Evolutionary conservation across 106 monocot genomes (phyloP).

Genomic region (Dendrobium nobile): DNA sequence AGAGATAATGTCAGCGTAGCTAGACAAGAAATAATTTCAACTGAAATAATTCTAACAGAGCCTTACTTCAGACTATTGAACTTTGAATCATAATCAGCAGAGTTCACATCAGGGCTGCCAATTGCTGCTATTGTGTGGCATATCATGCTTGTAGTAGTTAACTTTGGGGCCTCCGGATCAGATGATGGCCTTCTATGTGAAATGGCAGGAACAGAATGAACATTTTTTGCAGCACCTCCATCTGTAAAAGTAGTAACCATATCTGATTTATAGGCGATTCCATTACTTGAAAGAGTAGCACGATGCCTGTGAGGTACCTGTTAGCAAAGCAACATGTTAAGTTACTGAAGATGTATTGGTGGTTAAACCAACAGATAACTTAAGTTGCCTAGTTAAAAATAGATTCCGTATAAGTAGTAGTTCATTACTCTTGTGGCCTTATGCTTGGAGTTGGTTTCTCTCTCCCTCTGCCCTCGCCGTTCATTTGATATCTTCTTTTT

Average conservation of each 20-base stretch:
- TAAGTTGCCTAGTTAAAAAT: not conserved
- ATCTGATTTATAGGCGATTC: slow-evolving; percentile 21
- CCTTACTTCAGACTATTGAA: slow-evolving; percentile 43
- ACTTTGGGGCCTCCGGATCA: slow-evolving; percentile 21
- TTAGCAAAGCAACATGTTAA: not conserved
- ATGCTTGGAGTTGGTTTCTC: slow-evolving; percentile 71
- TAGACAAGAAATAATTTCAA: slow-evolving; percentile 2
- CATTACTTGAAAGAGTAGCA: slow-evolving; percentile 16
- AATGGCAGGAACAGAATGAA: slow-evolving; percentile 17
- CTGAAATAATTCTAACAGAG: not conserved
- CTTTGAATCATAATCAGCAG: slow-evolving; percentile 26
- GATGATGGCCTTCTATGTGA: slow-evolving; percentile 20
- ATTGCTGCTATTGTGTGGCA: slow-evolving; percentile 45
- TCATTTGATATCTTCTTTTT: slow-evolving; percentile 94
- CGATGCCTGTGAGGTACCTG: slow-evolving; percentile 58
- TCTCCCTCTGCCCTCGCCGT: slow-evolving; percentile 73
- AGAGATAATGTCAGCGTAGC: slow-evolving; percentile 7
- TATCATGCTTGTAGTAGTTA: slow-evolving; percentile 19
- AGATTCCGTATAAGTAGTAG: slow-evolving; percentile 17
- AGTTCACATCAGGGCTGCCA: slow-evolving; percentile 30
- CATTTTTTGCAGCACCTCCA: slow-evolving; percentile 9
- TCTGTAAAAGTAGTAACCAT: slow-evolving; percentile 14
- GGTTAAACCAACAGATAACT: not conserved
- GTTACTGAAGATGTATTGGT: not conserved
- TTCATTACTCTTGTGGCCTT: slow-evolving; percentile 27